Base-by-base conservation (phyloP, 2,329 filamentous ascomycete genomes). In the Penicillium olsonii region DNA sequence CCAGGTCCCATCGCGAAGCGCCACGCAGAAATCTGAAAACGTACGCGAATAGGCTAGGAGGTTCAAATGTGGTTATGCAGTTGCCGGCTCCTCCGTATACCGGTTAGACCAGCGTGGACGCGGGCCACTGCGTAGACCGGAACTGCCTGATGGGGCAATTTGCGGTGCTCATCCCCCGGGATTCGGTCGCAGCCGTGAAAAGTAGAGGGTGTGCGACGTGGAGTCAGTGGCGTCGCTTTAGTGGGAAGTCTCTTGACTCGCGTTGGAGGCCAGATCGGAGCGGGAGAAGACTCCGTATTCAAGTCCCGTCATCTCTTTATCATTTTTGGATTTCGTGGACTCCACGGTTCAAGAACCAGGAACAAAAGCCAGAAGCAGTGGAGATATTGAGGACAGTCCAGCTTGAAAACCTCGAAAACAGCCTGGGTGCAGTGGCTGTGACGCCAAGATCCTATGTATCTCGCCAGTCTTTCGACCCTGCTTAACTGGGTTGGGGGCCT, bases 111-210 rank as follows among this genome's bases (percentile, higher is more conserved):
- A 35, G 31, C n/a, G n/a, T n/a, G n/a, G n/a, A 27, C 20, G 37
- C 37, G 37, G 31, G 33, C 15, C 38, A 18, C 33, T 17, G 33
- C 33, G 15, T 8, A 45, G 19, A 35, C 42, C 56, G 56, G 57
- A 60, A 58, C 53, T 60, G 55, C 57, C 57, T 54, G 14, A 43
- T 51, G 39, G 27, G 52, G 56, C 35, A 59, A 37, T 48, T 59
- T 17, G 29, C 7, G 38, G 22, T 50, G 52, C 12, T n/a, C 11
- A 55, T 54, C 56, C 56, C 56, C 56, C 56, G 51, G 56, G 48
- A 52, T 57, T 55, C 48, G 56, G 52, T 47, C 50, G 41, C 38
- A 44, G 51, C 54, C 54, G 56, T 27, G 45, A 52, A 31, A n/a
- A 31, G 29, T 6, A 31, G 29, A n/a, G 12, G 14, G 12, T 11